These are phyloP conservation scores for Jacaranda copaia DNA, from an alignment of 257 asterid genomes.

Conservation along the genomic window DNA sequence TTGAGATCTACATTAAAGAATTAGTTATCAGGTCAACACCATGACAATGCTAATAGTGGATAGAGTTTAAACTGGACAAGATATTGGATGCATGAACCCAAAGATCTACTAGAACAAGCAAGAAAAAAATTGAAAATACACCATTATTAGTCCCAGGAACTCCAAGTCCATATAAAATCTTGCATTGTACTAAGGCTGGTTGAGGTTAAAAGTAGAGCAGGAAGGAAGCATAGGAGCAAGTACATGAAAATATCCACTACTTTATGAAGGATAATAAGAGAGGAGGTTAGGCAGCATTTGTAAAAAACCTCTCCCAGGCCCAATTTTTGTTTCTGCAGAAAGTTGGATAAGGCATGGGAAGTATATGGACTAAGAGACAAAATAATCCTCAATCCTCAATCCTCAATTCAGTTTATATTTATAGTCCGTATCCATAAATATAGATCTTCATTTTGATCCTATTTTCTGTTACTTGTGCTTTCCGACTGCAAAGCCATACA, in stretches of 20 bases:
- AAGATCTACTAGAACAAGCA: conserved; percentile 3
- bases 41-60: conserved; percentile 21
- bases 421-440: background rate
- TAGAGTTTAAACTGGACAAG: background rate
- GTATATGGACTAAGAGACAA: background rate
- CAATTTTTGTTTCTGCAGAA: background rate
- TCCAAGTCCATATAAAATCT: background rate
- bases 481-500: no score
- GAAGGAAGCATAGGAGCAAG: background rate
- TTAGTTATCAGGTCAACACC: conserved; percentile 24
- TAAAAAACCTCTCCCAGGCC: background rate
- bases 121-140: background rate
- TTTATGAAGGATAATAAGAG: background rate
- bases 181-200: background rate
- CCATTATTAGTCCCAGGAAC: background rate
- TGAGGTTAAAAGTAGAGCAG: background rate
- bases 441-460: background rate
- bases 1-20: conserved; percentile 50
- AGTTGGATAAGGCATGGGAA: background rate
- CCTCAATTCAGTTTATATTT: background rate
- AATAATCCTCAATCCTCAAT: background rate
- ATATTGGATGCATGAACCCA: background rate
- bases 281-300: background rate
- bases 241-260: background rate
- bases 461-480: no score